Base-by-base conservation (phyloP, 169 alveolate genomes). In the Cryptosporidium sp. region DNA sequence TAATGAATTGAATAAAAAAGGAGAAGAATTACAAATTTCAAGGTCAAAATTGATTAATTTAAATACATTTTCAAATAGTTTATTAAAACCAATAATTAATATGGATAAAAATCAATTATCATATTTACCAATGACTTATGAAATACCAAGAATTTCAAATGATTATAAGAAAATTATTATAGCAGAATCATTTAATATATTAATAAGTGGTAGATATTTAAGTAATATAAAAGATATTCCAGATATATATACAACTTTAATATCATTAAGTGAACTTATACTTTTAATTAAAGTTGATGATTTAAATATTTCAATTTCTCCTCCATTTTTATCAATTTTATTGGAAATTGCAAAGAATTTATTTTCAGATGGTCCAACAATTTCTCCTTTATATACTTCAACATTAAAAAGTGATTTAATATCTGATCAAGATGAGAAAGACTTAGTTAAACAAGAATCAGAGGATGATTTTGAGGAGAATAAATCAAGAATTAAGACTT, bases 381-480 rank as follows among this genome's bases (percentile, higher is more conserved):
- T 80, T 26, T 80, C 89, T 44, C 89, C 89, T 29, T 44, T 80
- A n/a, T 80, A 62, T 62, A 80, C 89, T n/a, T 33, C 75, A 16
- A 60, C 58, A 7, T 4, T 73, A 39, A 60, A 73, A 21, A 26
- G 65, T 18, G 70, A 73, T 10, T 73, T 10, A n/a, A 8, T n/a
- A n/a, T 29, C 67, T 16, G 65, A 35, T 16, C n/a, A 56, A n/a
- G 70, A 21, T 18, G 44, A 58, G 18, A 14, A 68, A n/a, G 45
- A 12, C 4, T 9, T 48, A 29, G 42, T 53, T n/a, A 73, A 31
- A 10, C 37, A 73, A 35, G 72, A 73, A 35, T 18, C 31, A 14
- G 85, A 44, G 18, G 44, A 71, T 16, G 58, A 58, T 21, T 3
- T 56, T 8, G 67, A 56, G 37, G 67, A 26, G 8, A 26, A 10